Evolutionary conservation across 495 filamentous ascomycete genomes (phyloP).

Genomic region (Podospora fimiseda): DNA sequence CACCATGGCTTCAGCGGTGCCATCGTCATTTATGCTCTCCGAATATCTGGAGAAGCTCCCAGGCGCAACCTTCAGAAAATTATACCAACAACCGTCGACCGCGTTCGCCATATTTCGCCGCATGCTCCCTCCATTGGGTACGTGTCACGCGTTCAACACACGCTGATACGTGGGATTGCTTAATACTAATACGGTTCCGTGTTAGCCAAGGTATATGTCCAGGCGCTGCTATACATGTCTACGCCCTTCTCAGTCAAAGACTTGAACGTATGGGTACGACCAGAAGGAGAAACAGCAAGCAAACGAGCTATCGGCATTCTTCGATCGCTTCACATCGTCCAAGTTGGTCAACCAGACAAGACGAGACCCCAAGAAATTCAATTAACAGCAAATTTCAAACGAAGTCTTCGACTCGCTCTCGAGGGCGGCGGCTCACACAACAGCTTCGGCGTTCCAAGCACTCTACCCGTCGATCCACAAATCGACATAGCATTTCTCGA

Average conservation of each 20-base stretch:
- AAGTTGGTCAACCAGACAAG: conserved; percentile 47
- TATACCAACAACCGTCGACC: conserved; percentile 95
- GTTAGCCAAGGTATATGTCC: conserved; percentile 88
- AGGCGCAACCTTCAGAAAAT: conserved; percentile 74
- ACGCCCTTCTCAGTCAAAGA: conserved; percentile 64
- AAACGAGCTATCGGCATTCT: conserved; percentile 78
- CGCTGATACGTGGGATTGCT: neutral
- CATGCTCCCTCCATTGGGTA: conserved; percentile 90
- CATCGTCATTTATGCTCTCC: conserved; percentile 47
- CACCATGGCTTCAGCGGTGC: conserved; percentile 20
- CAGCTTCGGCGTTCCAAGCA: conserved; percentile 82
- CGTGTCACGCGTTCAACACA: conserved; percentile 17
- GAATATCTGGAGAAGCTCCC: conserved; percentile 88
- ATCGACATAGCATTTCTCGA: conserved; percentile 71
- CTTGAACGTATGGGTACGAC: conserved; percentile 76
- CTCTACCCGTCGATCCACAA: conserved; percentile 47
- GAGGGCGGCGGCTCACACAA: conserved; percentile 78
- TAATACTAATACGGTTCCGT: conserved; percentile 6
- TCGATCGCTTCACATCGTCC: conserved; percentile 74
- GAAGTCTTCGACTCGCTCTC: conserved; percentile 72
- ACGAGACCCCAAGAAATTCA: conserved; percentile 59
- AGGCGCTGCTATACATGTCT: conserved; percentile 85
- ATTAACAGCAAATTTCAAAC: conserved; percentile 68
- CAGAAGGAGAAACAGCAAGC: conserved; percentile 65
- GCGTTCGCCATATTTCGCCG: conserved; percentile 92